phyloP scores from a whole-genome alignment of 805 yeast genomes.

The Cyberlindnera mycetangii region DNA sequence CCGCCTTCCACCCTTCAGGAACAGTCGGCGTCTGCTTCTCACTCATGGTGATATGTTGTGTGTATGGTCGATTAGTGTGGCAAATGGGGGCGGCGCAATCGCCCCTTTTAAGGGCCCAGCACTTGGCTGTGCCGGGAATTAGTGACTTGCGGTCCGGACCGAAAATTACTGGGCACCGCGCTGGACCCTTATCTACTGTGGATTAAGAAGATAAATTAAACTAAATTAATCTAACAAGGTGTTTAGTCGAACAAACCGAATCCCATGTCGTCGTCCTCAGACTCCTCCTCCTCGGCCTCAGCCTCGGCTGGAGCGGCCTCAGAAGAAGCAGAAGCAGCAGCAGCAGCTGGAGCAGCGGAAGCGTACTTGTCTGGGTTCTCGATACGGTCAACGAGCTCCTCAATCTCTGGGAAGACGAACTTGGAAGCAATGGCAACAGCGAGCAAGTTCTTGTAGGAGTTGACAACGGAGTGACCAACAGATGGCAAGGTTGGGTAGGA shows the following conservation, averaged over 20 bases:
- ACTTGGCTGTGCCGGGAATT: neutral
- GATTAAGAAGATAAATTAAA: neutral
- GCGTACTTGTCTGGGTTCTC: slow-evolving; percentile 99
- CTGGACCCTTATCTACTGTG: neutral
- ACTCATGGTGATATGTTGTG: neutral
- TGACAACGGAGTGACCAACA: slow-evolving; percentile 97
- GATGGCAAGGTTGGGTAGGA: slow-evolving; percentile 99
- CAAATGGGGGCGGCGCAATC: neutral
- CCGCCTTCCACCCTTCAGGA: slow-evolving; percentile 74
- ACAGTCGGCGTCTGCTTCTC: slow-evolving; percentile 41
- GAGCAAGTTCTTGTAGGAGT: slow-evolving; percentile 98
- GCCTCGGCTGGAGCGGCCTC: slow-evolving; percentile 75
- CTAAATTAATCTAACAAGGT: slow-evolving; percentile 14
- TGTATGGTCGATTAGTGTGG: neutral
- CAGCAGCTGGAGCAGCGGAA: slow-evolving; percentile 97
- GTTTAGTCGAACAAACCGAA: slow-evolving; percentile 97
- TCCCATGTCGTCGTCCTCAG: slow-evolving; percentile 84
- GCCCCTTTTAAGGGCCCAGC: neutral
- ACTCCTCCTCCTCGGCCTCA: slow-evolving; percentile 64
- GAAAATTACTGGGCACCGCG: too few relatives aligned
- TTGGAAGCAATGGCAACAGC: slow-evolving; percentile 98
- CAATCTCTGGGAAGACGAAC: slow-evolving; percentile 98
- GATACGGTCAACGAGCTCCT: slow-evolving; percentile 97
- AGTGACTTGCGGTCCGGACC: neutral
- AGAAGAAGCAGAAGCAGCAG: slow-evolving; percentile 73